These are phyloP conservation scores for Pseudotsuga menziesii DNA, from an alignment of 75 land plant genomes.

Conservation along the genomic window DNA sequence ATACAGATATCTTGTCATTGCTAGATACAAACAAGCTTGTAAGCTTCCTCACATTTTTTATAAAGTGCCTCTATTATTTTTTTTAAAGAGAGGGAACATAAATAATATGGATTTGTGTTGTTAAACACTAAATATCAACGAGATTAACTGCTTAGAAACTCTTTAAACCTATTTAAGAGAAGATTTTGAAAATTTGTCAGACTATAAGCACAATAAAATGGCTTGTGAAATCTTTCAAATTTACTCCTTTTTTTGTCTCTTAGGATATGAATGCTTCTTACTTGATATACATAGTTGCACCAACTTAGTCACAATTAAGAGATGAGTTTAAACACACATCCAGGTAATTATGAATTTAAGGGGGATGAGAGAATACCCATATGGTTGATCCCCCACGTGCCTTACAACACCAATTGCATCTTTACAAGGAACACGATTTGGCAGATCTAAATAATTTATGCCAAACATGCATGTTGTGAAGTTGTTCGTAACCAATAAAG, in stretches of 20 bases:
- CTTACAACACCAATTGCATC: constrained; percentile 30
- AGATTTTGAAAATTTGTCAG: background rate
- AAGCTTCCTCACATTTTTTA: constrained; percentile 38
- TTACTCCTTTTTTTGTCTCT: background rate
- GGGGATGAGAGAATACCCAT: constrained; percentile 24
- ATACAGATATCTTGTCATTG: constrained; percentile 29
- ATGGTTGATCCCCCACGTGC: constrained; percentile 44
- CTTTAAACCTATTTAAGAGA: background rate
- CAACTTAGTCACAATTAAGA: background rate
- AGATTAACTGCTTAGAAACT: too few relatives aligned
- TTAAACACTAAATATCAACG: too few relatives aligned
- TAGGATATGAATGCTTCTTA: too few relatives aligned
- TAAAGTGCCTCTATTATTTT: constrained; percentile 41
- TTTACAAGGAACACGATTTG: constrained; percentile 30
- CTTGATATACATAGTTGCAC: too few relatives aligned
- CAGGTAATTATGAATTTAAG: background rate
- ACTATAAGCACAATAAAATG: background rate
- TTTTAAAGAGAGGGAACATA: background rate
- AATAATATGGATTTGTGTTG: background rate
- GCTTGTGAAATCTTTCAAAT: background rate
- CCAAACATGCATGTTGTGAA: constrained; percentile 45
- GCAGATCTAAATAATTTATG: constrained; percentile 23
- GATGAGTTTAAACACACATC: background rate
- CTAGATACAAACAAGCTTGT: constrained; percentile 35
- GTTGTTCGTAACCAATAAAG: constrained; percentile 35